A percentile compares a stretch with the other conserved stretches of the same genome.
phyloP scores from a whole-genome alignment of 1,139 yeast genomes.

The Zygosaccharomyces pseudobailii region DNA sequence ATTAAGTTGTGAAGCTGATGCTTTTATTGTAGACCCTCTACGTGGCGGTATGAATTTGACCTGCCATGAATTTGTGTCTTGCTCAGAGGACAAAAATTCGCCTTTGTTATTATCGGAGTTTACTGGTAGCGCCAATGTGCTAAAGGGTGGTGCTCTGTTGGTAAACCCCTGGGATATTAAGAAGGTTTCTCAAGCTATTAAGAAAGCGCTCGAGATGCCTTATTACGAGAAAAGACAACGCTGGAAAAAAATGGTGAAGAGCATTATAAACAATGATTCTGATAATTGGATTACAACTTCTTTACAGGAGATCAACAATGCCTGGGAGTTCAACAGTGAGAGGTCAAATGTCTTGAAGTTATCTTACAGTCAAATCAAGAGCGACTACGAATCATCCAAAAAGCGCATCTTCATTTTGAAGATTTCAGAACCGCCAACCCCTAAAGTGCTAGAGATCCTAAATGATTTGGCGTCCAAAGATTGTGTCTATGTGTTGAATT shows the following conservation, averaged over 20 bases:
- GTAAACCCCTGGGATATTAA: conserved; percentile 89
- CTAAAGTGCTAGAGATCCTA: conserved; percentile 47
- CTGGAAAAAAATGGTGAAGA: conserved; percentile 58
- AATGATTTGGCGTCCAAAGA: conserved; percentile 51
- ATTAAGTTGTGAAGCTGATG: conserved; percentile 76
- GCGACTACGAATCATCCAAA: conserved; percentile 33
- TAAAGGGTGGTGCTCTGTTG: conserved; percentile 66
- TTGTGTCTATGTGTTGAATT: conserved; percentile 66
- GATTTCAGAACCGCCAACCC: conserved; percentile 45
- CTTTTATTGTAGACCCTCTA: conserved; percentile 82
- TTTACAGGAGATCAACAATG: conserved; percentile 45
- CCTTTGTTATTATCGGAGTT: conserved; percentile 88
- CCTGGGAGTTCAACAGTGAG: conserved; percentile 60
- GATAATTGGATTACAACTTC: conserved; percentile 68
- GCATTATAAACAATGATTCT: conserved; percentile 65
- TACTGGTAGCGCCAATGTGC: conserved; percentile 84
- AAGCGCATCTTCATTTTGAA: conserved; percentile 54
- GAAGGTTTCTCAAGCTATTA: conserved; percentile 59
- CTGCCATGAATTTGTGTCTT: conserved; percentile 87
- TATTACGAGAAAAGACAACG: conserved; percentile 51
- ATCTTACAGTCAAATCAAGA: conserved; percentile 40
- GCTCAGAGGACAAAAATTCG: conserved; percentile 66
- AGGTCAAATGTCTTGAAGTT: conserved; percentile 37
- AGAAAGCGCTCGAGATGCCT: conserved; percentile 59
- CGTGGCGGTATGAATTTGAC: conserved; percentile 97